Evolutionary conservation across 345 rosid genomes (phyloP), one percentile per base, ranked within the genome.

Genomic region (Trapa incisa): DNA sequence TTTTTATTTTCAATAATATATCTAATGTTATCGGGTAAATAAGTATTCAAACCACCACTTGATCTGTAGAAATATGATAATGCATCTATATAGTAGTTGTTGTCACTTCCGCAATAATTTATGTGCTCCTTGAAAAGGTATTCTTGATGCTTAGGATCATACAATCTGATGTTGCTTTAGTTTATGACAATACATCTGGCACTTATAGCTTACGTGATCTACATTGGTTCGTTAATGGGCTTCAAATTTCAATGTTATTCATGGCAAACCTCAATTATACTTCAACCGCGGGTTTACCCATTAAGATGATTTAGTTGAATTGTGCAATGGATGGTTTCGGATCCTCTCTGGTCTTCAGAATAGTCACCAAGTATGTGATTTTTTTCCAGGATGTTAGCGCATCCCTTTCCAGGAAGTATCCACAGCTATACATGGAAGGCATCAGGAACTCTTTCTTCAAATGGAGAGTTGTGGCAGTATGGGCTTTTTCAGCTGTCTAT

Each of bases 111-210:
- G 99, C 91, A 65, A 85, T 95, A 65, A 79, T 85, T 66, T 87
- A 91, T 61, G 99, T 98, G 73, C 96, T 95, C 75, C 92, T 89
- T 74, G 98, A 95, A 67, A 89, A 95, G 98, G 99, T 91, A 82
- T 72, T 73, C 48, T 45, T 4, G 13, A 33, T 17, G 54, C 17
- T 61, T 52, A 33, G 62, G 37, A 67, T n/a, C 17, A 52, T 53
- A 7, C 35, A 38, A 60, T 54, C 6, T 54, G 33, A 33, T 22
- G 33, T 4, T 54, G 38, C 63, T 33, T 9, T 15, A 58, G 32
- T 2, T 58, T 58, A 3, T 45, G 48, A 45, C 37, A 57, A 33
- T 29, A 57, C 37, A 12, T 57, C 54, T 50, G 54, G 2, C 14
- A 16, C 9, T 47, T 13, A 4, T 41, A 45, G 48, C 8, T 45